These are phyloP conservation scores for Parastagonospora avenae DNA, from an alignment of 2,329 filamentous ascomycete species.

Conservation along the genomic window DNA sequence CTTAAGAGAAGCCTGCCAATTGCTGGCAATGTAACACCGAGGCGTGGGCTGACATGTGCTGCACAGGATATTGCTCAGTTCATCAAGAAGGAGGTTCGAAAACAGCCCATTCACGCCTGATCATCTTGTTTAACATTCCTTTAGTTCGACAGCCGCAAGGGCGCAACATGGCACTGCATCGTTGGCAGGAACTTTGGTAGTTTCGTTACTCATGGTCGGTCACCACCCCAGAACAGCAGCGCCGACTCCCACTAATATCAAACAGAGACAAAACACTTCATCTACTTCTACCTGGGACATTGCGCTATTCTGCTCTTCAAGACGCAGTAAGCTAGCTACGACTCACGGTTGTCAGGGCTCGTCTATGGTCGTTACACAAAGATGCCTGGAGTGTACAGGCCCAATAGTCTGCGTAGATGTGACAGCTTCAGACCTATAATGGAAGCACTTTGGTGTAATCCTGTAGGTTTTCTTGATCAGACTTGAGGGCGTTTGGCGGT, in stretches of 20 bases:
- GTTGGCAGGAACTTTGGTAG: slow-evolving; percentile 98
- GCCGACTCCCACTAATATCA: slow-evolving; percentile 14
- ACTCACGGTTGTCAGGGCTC: background rate
- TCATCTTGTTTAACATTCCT: slow-evolving; percentile 19
- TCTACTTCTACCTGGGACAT: slow-evolving; percentile 99
- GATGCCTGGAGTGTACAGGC: background rate
- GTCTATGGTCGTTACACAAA: background rate
- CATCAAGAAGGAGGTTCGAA: slow-evolving; percentile 84
- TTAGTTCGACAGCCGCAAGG: slow-evolving; percentile 95
- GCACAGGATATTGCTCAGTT: slow-evolving; percentile 90
- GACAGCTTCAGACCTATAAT: too few species aligned
- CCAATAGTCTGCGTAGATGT: too few species aligned
- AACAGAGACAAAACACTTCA: slow-evolving; percentile 98
- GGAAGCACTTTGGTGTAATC: too few species aligned
- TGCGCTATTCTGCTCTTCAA: slow-evolving; percentile 99
- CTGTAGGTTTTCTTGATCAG: too few species aligned
- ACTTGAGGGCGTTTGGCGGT: too few species aligned
- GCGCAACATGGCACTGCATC: slow-evolving; percentile 99
- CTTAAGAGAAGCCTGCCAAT: background rate
- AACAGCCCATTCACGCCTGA: background rate
- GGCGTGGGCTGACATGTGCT: slow-evolving; percentile 7
- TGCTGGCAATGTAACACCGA: background rate
- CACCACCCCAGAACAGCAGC: background rate
- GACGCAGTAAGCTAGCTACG: slow-evolving; percentile 72
- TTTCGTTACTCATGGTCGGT: slow-evolving; percentile 93